Conservation (phyloP, 129 eudicot species). For the Ambrosia artemisiifolia region DNA sequence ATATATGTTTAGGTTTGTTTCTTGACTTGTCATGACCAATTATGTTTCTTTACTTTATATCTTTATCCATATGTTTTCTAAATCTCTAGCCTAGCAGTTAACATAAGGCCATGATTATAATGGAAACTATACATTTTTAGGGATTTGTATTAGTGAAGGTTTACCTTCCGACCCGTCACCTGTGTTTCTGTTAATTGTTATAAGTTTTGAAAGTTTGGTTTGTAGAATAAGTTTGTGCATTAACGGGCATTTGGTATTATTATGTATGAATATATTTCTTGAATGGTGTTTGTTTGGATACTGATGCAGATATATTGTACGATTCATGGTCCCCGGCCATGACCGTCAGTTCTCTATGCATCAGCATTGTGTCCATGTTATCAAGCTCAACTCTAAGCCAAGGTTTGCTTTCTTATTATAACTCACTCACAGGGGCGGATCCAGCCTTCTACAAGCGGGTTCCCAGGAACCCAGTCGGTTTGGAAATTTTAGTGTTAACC, state of each 20-base stretch:
- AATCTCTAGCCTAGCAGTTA: not conserved
- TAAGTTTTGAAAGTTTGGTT: not conserved
- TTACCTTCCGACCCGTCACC: not conserved
- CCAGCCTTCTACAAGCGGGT: no score
- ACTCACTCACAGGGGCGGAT: no score
- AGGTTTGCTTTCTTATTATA: constrained; percentile 33
- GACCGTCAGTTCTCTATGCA: constrained; percentile 79
- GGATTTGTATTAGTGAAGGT: not conserved
- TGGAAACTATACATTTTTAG: not conserved
- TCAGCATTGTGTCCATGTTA: constrained; percentile 76
- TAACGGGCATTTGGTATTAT: not conserved
- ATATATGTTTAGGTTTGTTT: constrained; percentile 77
- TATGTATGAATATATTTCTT: no score
- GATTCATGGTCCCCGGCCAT: constrained; percentile 94
- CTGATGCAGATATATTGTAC: constrained; percentile 67
- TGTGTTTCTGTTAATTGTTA: not conserved
- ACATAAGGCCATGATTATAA: not conserved
- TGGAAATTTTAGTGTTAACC: no score
- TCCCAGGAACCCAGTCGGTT: no score
- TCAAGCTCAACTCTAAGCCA: constrained; percentile 66
- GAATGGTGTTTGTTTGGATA: not conserved
- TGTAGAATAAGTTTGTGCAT: constrained; percentile 1
- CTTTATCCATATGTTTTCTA: not conserved
- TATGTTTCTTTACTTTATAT: not conserved
- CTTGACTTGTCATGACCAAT: not conserved